Conservation (phyloP, 306 rosid species). For the Morella rubra region DNA sequence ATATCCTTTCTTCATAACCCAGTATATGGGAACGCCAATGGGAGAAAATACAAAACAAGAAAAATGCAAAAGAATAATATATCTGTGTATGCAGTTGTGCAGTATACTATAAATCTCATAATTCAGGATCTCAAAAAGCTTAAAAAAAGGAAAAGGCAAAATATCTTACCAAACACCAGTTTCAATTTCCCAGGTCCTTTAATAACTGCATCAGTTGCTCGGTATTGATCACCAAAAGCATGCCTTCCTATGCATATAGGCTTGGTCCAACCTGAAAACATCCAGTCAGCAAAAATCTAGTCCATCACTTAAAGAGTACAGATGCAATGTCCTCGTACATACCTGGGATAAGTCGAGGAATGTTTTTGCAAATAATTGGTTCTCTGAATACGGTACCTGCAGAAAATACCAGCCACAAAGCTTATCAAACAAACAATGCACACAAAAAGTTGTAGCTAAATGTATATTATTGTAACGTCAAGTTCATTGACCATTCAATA, state of each 20-base stretch:
- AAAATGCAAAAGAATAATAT: not conserved
- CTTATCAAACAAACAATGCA: not conserved
- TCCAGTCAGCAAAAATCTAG: conserved; percentile 17
- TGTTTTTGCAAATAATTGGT: conserved; percentile 91
- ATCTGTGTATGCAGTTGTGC: not conserved
- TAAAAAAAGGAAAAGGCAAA: conserved; percentile 24
- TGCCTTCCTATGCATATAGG: conserved; percentile 97
- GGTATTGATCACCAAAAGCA: conserved; percentile 97
- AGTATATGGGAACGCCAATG: conserved; percentile 3
- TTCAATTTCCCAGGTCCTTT: conserved; percentile 89
- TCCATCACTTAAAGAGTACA: conserved; percentile 16
- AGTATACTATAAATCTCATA: not conserved
- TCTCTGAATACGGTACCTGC: conserved; percentile 99
- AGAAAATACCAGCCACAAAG: conserved; percentile 13
- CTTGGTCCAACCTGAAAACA: conserved; percentile 81
- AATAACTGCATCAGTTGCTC: conserved; percentile 89
- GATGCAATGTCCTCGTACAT: conserved; percentile 23
- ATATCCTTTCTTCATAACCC: conserved; percentile 16
- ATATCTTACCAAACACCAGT: conserved; percentile 74
- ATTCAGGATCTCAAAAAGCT: conserved; percentile 6
- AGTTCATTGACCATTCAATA: conserved; percentile 72
- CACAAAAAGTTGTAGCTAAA: not conserved
- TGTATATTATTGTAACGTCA: not conserved
- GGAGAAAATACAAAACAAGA: conserved; percentile 2
- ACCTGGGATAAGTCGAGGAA: conserved; percentile 99